phyloP scores from a whole-genome alignment of 2,329 filamentous ascomycete genomes.

The Lasiodiplodia sp. region DNA sequence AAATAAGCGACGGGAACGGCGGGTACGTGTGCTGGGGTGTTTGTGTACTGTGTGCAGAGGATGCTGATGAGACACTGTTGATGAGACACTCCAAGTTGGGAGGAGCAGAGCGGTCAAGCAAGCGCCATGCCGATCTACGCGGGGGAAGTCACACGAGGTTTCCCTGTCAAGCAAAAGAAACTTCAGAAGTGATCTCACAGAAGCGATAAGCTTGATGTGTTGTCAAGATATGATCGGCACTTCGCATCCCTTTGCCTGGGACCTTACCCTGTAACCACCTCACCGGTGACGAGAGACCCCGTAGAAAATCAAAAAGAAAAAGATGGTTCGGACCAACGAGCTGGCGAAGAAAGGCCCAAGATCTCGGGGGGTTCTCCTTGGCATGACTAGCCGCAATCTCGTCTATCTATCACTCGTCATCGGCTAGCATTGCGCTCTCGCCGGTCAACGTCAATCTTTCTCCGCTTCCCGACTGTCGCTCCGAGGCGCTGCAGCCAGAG shows the following conservation, averaged over 20 bases:
- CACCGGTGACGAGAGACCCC: neutral
- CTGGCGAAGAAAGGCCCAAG: neutral
- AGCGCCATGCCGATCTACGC: no score
- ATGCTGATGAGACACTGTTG: no score
- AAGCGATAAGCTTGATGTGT: no score
- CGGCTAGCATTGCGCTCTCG: neutral
- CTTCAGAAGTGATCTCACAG: no score
- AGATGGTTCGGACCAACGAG: neutral
- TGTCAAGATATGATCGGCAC: neutral
- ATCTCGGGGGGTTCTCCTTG: neutral
- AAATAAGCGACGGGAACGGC: neutral
- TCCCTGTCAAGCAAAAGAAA: no score
- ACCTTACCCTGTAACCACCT: neutral
- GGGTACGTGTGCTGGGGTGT: no score
- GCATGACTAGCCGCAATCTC: neutral
- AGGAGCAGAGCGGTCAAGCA: no score
- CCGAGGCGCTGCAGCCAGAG: neutral
- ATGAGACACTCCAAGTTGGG: no score
- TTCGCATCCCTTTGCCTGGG: neutral
- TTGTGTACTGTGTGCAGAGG: no score
- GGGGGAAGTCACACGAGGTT: no score
- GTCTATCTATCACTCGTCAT: constrained; percentile 1
- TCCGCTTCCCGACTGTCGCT: neutral
- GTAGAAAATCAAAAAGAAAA: neutral
- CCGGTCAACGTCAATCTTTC: constrained; percentile 1